phyloP scores from a whole-genome alignment of 169 alveolate genomes.

The Cryptosporidium ryanae region DNA sequence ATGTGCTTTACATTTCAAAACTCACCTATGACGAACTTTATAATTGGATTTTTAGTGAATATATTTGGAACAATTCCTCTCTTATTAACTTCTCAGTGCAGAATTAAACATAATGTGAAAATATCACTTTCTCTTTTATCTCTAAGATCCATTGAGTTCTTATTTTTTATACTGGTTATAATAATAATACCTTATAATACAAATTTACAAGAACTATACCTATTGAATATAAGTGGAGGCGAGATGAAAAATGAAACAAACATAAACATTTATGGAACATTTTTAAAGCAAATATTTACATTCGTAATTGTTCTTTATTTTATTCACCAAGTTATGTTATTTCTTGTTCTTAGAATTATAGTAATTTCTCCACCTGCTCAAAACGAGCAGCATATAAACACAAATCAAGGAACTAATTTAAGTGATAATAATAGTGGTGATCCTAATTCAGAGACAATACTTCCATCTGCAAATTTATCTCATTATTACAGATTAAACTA shows the following conservation, averaged over 20 bases:
- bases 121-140: conserved; percentile 41
- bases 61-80: conserved; percentile 50
- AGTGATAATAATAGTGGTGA: not conserved
- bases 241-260: not conserved
- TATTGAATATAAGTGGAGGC: not conserved
- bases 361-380: not conserved
- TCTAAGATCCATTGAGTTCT: conserved; percentile 53
- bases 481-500: not conserved
- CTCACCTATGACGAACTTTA: conserved; percentile 64
- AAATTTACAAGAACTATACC: not conserved
- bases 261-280: not conserved
- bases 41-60: conserved; percentile 47
- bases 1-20: conserved; percentile 52
- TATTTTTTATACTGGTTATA: conserved; percentile 9
- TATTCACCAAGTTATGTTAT: conserved; percentile 38
- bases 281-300: conserved; percentile 24
- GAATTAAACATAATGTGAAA: conserved; percentile 37
- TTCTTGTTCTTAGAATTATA: conserved; percentile 15
- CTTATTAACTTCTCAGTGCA: conserved; percentile 28
- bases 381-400: not conserved
- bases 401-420: not conserved
- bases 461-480: not conserved
- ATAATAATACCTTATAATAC: conserved; percentile 39
- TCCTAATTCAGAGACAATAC: not conserved
- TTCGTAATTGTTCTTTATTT: conserved; percentile 19